phyloP scores from a whole-genome alignment of 83 land plant genomes.

The Diphasiastrum complanatum region DNA sequence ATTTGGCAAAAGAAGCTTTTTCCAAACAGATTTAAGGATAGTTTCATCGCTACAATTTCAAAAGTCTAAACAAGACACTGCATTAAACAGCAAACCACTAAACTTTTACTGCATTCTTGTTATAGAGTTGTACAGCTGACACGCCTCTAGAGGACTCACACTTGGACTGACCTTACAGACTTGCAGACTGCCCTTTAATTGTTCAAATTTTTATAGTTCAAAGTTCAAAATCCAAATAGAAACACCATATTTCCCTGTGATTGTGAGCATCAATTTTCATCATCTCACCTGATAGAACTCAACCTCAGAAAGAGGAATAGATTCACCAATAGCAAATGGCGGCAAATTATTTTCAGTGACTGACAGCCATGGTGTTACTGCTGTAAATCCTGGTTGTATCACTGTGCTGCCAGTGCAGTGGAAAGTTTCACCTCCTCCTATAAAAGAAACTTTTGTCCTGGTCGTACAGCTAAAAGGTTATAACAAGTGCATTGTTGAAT shows the following conservation, averaged over 20 bases:
- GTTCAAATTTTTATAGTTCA: too few species aligned
- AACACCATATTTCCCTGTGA: neutral
- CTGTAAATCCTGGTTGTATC: conserved; percentile 69
- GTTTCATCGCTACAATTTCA: too few species aligned
- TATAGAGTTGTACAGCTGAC: too few species aligned
- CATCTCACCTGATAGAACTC: conserved; percentile 74
- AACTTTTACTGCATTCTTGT: too few species aligned
- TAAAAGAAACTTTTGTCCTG: conserved; percentile 74
- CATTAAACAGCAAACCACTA: too few species aligned
- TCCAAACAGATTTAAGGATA: too few species aligned
- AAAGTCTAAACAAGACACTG: too few species aligned
- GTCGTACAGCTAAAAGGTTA: neutral
- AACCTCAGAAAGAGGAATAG: conserved; percentile 49
- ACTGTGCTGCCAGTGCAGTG: conserved; percentile 61
- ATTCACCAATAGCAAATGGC: conserved; percentile 55
- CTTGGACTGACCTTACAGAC: too few species aligned
- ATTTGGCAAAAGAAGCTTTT: too few species aligned
- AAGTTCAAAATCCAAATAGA: too few species aligned
- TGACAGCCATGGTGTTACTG: conserved; percentile 93
- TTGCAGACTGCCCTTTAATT: too few species aligned
- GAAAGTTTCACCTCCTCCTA: conserved; percentile 68
- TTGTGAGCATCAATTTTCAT: neutral
- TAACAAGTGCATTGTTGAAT: neutral
- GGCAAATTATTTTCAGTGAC: conserved; percentile 76
- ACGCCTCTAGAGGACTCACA: too few species aligned